Percentiles rank a stretch among this genome's conserved stretches.
Evolutionary conservation across 192 early-diverging fungal species (phyloP).

Genomic region (Kappamyces sp.): DNA sequence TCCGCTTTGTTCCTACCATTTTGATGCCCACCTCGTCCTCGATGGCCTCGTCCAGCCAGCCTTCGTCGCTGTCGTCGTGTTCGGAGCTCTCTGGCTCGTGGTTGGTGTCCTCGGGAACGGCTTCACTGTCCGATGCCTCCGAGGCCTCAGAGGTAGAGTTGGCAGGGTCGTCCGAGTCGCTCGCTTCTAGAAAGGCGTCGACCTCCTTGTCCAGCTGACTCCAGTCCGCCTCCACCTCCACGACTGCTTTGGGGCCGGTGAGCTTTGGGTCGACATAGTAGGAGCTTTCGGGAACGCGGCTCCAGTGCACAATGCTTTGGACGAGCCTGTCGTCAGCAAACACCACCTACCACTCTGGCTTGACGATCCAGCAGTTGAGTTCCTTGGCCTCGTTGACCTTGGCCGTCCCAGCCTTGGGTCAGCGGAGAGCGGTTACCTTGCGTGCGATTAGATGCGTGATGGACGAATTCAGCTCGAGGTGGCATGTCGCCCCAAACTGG

Average conservation of each 20-base stretch:
- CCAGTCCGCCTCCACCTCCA: neutral
- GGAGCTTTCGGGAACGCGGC: constrained; percentile 56
- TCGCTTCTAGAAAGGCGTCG: neutral
- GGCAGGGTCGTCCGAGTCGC: neutral
- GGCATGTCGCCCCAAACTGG: constrained; percentile 79
- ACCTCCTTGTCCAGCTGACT: neutral
- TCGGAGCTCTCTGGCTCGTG: neutral
- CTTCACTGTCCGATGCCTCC: constrained; percentile 14
- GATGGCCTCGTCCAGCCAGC: constrained; percentile 39
- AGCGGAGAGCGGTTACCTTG: constrained; percentile 42
- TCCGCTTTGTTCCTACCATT: too few relatives aligned
- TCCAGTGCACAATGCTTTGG: constrained; percentile 67
- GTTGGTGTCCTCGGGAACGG: constrained; percentile 18
- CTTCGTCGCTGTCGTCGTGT: constrained; percentile 33
- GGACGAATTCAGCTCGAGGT: constrained; percentile 43
- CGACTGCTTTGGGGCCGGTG: neutral
- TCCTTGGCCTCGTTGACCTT: constrained; percentile 67
- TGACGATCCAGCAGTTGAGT: constrained; percentile 42
- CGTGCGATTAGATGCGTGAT: constrained; percentile 89
- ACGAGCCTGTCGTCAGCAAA: constrained; percentile 49
- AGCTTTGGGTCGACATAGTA: constrained; percentile 49
- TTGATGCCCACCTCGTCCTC: constrained; percentile 42
- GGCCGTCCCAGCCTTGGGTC: constrained; percentile 53
- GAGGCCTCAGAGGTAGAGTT: neutral
- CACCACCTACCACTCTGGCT: constrained; percentile 46